Evolutionary conservation across 306 rosid species (phyloP).

Genomic region (Abrus precatorius): DNA sequence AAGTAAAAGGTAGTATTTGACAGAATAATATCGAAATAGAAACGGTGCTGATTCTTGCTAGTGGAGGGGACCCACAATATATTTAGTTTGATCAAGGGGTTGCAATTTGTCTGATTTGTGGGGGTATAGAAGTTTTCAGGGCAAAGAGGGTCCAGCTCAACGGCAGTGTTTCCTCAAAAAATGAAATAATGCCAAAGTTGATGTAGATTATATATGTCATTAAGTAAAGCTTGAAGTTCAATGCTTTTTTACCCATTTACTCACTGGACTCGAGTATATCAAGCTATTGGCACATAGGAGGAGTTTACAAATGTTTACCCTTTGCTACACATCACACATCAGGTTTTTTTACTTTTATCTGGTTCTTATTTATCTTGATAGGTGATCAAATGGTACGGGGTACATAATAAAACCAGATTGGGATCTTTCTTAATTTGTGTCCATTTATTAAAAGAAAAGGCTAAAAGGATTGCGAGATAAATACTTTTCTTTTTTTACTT

Average conservation of each 20-base stretch:
- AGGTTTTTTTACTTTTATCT: neutral
- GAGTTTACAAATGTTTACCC: too few species aligned
- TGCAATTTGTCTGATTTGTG: constrained; percentile 42
- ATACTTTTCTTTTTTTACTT: too few species aligned
- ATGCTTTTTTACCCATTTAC: neutral
- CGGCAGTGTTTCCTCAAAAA: constrained; percentile 27
- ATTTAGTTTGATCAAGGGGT: constrained; percentile 28
- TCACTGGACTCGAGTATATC: too few species aligned
- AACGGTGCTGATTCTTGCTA: neutral
- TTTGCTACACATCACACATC: too few species aligned
- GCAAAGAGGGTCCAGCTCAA: constrained; percentile 50
- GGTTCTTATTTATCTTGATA: too few species aligned
- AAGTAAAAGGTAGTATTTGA: neutral
- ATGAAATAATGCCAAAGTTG: constrained; percentile 39
- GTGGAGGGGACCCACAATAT: constrained; percentile 43
- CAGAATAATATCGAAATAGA: neutral
- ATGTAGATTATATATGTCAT: neutral
- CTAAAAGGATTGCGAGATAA: too few species aligned
- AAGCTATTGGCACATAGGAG: too few species aligned
- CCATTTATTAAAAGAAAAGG: constrained; percentile 1
- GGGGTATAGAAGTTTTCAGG: constrained; percentile 26
- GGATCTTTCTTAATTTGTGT: neutral
- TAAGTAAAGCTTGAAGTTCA: constrained; percentile 32
- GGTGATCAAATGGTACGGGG: neutral
- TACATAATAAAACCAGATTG: neutral